A percentile compares a stretch with the other conserved stretches of the same genome.
phyloP scores from a whole-genome alignment of 345 rosid species.

The Acer saccharum region DNA sequence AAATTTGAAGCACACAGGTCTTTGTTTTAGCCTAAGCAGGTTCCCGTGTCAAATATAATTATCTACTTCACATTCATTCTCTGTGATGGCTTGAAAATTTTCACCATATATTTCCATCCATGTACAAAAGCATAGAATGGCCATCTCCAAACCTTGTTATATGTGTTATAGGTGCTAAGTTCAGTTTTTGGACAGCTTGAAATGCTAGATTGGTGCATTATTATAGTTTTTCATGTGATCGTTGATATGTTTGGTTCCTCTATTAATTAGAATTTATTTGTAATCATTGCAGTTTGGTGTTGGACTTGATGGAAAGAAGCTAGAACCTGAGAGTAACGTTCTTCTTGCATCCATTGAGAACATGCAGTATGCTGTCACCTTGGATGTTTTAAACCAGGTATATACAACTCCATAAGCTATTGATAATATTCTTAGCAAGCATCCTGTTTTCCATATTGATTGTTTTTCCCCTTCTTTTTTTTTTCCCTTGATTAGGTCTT shows the following conservation, averaged over 20 bases:
- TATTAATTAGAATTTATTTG: neutral
- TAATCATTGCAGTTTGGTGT: slow-evolving; percentile 52
- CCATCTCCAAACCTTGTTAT: neutral
- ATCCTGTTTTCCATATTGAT: slow-evolving; percentile 9
- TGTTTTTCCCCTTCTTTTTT: neutral
- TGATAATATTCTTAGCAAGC: slow-evolving; percentile 6
- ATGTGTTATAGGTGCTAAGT: neutral
- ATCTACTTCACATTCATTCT: neutral
- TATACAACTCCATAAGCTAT: neutral
- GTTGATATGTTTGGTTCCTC: neutral
- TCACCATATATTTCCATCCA: neutral
- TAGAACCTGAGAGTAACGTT: slow-evolving; percentile 97
- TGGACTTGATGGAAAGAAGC: slow-evolving; percentile 90
- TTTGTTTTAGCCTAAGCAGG: neutral
- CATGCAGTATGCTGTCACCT: slow-evolving; percentile 98
- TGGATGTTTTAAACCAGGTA: slow-evolving; percentile 96
- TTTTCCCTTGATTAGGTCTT: slow-evolving; percentile 58
- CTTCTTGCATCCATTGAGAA: slow-evolving; percentile 99
- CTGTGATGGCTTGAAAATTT: neutral
- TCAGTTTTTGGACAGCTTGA: neutral
- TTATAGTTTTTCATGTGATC: neutral
- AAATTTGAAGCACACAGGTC: neutral
- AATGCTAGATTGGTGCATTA: slow-evolving; percentile 5
- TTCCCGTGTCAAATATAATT: neutral
- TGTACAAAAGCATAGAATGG: neutral